Evolutionary conservation across 805 yeast species (phyloP), one percentile per base, ranked within the genome.

Genomic region (Yamadazyma nakazawae): DNA sequence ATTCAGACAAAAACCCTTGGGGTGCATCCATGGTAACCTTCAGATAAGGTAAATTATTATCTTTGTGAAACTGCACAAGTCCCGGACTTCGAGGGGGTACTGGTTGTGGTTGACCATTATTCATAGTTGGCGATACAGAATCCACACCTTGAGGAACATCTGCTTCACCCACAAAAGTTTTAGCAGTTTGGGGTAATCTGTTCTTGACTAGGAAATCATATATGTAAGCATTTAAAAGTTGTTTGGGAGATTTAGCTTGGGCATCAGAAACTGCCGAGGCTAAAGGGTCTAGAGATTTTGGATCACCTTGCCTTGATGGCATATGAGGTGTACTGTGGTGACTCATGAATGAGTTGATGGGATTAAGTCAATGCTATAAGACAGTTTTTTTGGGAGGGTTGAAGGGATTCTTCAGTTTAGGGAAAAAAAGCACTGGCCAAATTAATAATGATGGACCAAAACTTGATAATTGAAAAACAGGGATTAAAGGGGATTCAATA

Each of bases 131-230:
- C 12, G 37, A 49, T 19, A 37, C 48, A 10, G 38, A 40, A 28
- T 40, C 45, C 5, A 53, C 37, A 13, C 35, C 32, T 8, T 38
- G 32, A 24, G 82, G 82, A 7, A 88, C 73, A 43, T 84, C 88
- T 0, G 95, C 90, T 63, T 90, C 97, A 52, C 76, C 78, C 57
- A 78, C 80, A 60, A 90, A 89, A 19, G 80, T 78, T 43, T 75
- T 72, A 1, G 96, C 97, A 3, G 96, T 82, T 40, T 80, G 80
- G 11, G 79, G 76, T 40, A 88, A 72, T 25, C 87, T 78, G 44
- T 86, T 81, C 64, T 90, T 90, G 57, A 86, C 59, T 51, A 90
- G 70, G 57, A 88, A 91, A 65, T 90, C 97, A 61, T 89, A 88
- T 32, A 90, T 83, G 63, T 89, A 90, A 6, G 92, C 90, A 61